These are phyloP conservation scores for Blastobotrys proliferans DNA, from an alignment of 1,139 yeast genomes.

Conservation along the genomic window DNA sequence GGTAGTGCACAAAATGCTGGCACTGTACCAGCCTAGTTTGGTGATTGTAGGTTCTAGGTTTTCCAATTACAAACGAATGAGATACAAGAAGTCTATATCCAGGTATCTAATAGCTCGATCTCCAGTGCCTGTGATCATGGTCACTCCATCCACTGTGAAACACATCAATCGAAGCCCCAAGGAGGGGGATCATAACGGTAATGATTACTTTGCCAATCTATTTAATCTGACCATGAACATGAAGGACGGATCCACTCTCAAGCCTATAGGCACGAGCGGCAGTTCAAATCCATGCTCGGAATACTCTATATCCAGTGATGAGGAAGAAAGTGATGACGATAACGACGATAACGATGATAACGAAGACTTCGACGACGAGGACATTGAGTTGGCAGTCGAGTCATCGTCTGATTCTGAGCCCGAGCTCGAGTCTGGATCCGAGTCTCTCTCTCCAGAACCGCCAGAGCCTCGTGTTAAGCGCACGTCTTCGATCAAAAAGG, in stretches of 20 bases:
- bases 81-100: constrained; percentile 25
- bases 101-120: constrained; percentile 27
- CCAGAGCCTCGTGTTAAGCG: too few relatives aligned
- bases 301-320: constrained; percentile 3
- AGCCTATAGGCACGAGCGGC: background rate
- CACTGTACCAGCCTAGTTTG: constrained; percentile 29
- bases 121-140: constrained; percentile 30
- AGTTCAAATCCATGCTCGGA: constrained; percentile 5
- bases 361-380: constrained; percentile 9
- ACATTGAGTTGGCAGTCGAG: background rate
- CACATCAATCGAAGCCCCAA: background rate
- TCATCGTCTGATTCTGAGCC: background rate
- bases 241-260: background rate
- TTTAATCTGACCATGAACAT: background rate
- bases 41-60: constrained; percentile 27
- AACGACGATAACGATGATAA: constrained; percentile 7
- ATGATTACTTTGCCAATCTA: constrained; percentile 7
- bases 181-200: background rate
- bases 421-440: too few relatives aligned
- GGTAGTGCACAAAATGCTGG: constrained; percentile 26
- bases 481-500: constrained; percentile 1
- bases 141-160: constrained; percentile 16
- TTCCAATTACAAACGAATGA: constrained; percentile 21
- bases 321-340: constrained; percentile 11
- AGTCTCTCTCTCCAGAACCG: too few relatives aligned